Evolutionary conservation across 2,329 filamentous ascomycete genomes (phyloP), one percentile per base, ranked within the genome.

Genomic region (Paecilomyces niveus): DNA sequence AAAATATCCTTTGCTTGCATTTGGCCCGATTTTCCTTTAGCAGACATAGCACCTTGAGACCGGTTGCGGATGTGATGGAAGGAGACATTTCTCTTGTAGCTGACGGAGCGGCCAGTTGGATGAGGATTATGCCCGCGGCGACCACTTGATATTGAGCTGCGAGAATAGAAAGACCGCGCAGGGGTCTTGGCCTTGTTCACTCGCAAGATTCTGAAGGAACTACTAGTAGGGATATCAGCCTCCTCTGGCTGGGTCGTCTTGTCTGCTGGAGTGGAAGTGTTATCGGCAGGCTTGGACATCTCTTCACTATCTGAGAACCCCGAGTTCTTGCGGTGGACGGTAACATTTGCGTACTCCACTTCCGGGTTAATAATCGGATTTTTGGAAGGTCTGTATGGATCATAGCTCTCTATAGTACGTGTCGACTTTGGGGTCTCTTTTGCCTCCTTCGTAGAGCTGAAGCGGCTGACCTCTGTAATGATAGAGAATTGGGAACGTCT

Each of bases 381-480:
- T 63, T 82, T 81, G 2, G 88, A 91, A 3, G 89, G 85, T 67
- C 89, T 85, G 71, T 89, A 96, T 0, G 92, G 91, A 70, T 96
- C 92, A 66, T 96, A 96, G 72, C 88, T 94, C 62, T 83, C 77
- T 69, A 83, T 64, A 67, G 80, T 69, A 3, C 68, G 68, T 22
- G 71, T 72, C 2, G 75, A 76, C 33, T 65, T 71, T 1, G 80
- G 77, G 6, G 39, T 45, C 3, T 45, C 39, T 18, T 18, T 45
- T 45, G 39, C 39, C 33, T 78, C 74, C 58, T 81, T 80, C 45
- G 77, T 76, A 55, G 82, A 80, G 60, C 78, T 76, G 0, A 74
- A 76, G 53, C 76, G 75, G 56, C 81, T 74, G 57, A 81, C 78
- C 58, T 84, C 78, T 35, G 83, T 83, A 57, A 83, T 72, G 56